phyloP scores from a whole-genome alignment of 805 yeast genomes.

The Saccharomycopsis olivae region DNA sequence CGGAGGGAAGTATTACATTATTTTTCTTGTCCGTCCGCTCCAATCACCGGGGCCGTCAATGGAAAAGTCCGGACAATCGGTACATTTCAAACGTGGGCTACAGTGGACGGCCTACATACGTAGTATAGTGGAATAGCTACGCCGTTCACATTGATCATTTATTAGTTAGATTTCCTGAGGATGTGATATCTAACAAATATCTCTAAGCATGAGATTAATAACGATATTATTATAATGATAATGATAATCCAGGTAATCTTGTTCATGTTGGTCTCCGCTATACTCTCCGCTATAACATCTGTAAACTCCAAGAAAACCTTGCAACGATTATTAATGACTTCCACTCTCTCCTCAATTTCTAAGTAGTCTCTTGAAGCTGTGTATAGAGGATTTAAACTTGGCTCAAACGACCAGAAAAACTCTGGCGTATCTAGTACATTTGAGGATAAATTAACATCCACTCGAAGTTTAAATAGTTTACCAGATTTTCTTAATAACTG shows the following conservation, averaged over 20 bases:
- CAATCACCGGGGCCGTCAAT: too few species aligned
- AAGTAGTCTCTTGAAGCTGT: conserved; percentile 82
- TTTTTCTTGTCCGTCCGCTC: too few species aligned
- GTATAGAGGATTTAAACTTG: conserved; percentile 88
- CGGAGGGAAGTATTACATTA: too few species aligned
- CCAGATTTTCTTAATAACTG: conserved; percentile 86
- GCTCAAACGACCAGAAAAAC: conserved; percentile 93
- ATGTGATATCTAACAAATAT: too few species aligned
- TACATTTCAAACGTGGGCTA: too few species aligned
- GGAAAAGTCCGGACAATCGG: too few species aligned
- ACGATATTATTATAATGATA: conserved; percentile 66
- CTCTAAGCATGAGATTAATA: too few species aligned
- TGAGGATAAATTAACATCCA: conserved; percentile 86
- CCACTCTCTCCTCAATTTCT: conserved; percentile 91
- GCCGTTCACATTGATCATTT: too few species aligned
- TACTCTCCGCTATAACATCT: conserved; percentile 86
- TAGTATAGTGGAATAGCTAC: too few species aligned
- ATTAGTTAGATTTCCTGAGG: too few species aligned
- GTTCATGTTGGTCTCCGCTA: conserved; percentile 87
- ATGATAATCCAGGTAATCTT: conserved; percentile 87
- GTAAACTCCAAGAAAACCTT: conserved; percentile 88
- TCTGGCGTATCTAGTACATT: conserved; percentile 92
- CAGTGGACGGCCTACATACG: too few species aligned
- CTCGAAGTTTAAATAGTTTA: conserved; percentile 76
- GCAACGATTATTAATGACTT: conserved; percentile 87